These are phyloP conservation scores for Porphyra umbilicalis DNA, from an alignment of 31 red algal genomes.

Conservation along the genomic window DNA sequence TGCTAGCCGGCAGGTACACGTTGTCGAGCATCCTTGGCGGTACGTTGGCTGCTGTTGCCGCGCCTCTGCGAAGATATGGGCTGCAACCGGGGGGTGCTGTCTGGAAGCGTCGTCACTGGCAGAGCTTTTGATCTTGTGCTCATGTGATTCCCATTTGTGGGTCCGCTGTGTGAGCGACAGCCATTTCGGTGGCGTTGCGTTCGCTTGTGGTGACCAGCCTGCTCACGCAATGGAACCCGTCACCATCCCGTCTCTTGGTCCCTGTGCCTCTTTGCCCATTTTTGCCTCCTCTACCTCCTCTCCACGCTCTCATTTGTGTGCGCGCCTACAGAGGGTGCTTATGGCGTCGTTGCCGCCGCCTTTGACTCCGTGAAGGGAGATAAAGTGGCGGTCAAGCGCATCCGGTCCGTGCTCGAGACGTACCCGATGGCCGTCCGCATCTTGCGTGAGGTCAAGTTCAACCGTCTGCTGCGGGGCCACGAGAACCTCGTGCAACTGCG, in stretches of 20 bases:
- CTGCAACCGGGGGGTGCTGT: no score
- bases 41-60: background rate
- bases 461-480: constrained; percentile 74
- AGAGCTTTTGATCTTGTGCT: no score
- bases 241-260: no score
- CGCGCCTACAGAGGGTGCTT: constrained; percentile 77
- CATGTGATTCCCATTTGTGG: no score
- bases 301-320: background rate
- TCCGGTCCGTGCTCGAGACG: constrained; percentile 65
- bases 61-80: no score
- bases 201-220: no score
- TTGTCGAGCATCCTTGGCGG: background rate
- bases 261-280: background rate
- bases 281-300: background rate
- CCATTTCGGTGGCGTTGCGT: background rate
- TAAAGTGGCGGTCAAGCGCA: constrained; percentile 82
- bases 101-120: no score
- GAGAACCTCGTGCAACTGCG: constrained; percentile 78
- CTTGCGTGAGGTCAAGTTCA: constrained; percentile 91
- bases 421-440: constrained; percentile 83
- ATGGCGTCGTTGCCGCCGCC: constrained; percentile 81
- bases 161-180: no score
- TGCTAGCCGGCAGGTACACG: background rate
- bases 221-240: no score
- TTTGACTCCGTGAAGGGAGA: constrained; percentile 52